A percentile compares a stretch with the other conserved stretches of the same genome.
Conservation (phyloP, 306 rosid species). For the Casuarina cunninghamiana region DNA sequence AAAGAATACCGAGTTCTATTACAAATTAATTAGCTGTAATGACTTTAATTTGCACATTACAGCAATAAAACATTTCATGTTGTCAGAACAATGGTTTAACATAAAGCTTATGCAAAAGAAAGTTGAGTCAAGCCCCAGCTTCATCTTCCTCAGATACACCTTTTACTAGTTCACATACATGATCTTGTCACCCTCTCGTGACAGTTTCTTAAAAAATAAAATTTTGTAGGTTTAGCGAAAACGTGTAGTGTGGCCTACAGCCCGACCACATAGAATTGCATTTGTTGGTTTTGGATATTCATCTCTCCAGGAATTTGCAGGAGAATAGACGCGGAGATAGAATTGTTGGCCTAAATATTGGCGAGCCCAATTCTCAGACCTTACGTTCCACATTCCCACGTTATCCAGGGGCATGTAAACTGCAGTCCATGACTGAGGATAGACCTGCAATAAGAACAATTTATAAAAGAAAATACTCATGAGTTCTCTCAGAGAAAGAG, state of each 20-base stretch:
- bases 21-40: too few species aligned
- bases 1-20: too few species aligned
- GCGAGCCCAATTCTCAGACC: constrained; percentile 77
- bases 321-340: constrained; percentile 70
- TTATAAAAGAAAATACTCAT: background rate
- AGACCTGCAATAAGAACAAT: constrained; percentile 43
- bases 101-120: background rate
- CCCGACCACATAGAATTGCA: constrained; percentile 65
- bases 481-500: background rate
- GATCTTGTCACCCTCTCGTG: constrained; percentile 18
- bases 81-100: too few species aligned
- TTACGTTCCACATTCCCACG: constrained; percentile 90
- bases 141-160: background rate
- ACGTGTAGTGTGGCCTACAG: constrained; percentile 43
- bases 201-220: background rate
- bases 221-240: constrained; percentile 13
- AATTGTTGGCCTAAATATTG: constrained; percentile 88
- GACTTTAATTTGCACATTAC: too few species aligned
- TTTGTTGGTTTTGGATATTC: constrained; percentile 79
- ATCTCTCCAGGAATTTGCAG: constrained; percentile 81
- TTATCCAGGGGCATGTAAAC: constrained; percentile 82
- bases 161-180: background rate
- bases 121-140: constrained; percentile 32
- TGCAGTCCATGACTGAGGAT: constrained; percentile 90
- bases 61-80: too few species aligned